Conservation (phyloP, 768 basidiomycete species). For the Suillus sp. region DNA sequence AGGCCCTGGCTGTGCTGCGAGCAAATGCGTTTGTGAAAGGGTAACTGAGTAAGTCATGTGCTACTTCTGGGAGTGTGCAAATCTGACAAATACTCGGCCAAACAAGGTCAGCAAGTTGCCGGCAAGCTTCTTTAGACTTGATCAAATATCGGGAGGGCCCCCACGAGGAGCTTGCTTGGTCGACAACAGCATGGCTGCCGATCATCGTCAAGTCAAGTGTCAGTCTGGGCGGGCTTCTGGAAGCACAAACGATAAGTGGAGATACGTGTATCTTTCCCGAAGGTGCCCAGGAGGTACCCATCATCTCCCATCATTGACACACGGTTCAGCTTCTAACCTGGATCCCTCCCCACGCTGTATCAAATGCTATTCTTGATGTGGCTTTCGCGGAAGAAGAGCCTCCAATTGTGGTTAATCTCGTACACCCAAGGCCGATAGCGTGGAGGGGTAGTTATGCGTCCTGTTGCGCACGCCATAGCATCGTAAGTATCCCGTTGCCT, state of each 20-base stretch:
- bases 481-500: constrained; percentile 25
- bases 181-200: constrained; percentile 40
- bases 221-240: constrained; percentile 32
- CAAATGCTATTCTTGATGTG: constrained; percentile 30
- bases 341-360: constrained; percentile 34
- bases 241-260: constrained; percentile 31
- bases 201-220: constrained; percentile 39
- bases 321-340: constrained; percentile 28
- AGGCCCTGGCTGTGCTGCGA: constrained; percentile 40
- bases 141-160: constrained; percentile 38
- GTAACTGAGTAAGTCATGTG: constrained; percentile 20
- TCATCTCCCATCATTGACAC: neutral
- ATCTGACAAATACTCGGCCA: neutral
- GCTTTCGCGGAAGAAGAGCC: constrained; percentile 25
- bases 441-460: constrained; percentile 28
- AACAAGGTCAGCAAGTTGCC: constrained; percentile 35
- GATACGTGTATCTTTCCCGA: neutral
- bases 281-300: neutral
- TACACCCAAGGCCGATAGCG: constrained; percentile 36
- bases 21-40: constrained; percentile 32
- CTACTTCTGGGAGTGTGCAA: constrained; percentile 12
- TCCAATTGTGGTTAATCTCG: constrained; percentile 32
- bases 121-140: constrained; percentile 37
- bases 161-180: constrained; percentile 42
- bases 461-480: constrained; percentile 23